Base-by-base conservation (phyloP, 2,329 filamentous ascomycete genomes). In the Alternaria sp. region DNA sequence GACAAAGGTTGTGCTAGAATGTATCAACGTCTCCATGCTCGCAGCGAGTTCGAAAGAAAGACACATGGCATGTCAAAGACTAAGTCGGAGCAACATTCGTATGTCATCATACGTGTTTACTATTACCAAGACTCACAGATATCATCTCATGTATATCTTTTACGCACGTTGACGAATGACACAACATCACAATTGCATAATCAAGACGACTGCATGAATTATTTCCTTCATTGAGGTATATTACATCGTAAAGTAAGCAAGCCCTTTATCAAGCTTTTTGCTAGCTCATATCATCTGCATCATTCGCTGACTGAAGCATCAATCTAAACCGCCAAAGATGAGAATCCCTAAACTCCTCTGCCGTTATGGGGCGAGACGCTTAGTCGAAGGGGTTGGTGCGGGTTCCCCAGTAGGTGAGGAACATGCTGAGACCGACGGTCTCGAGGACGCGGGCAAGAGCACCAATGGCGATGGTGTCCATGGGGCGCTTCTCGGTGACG, bases 391-490 rank as follows among this genome's bases (percentile, higher is more conserved):
- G 93, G 86, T 94, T 95, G 84, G 93, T 96, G 79, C 92, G 91
- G 77, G 95, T 97, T 77, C 95, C 95, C 95, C 95, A 98, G 92
- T 93, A 98, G 79, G 93, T 97, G 75, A 98, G 87, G 88, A 98
- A 93, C 77, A 97, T 81, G 68, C 92, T 94, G 63, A 98, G 88
- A 69, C 95, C 96, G 64, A 98, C 88, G 4, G 96, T 97, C 88
- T 98, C 96, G 73, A 97, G 88, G 73, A 96, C 84, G 83, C 96
- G 94, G 78, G 92, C 91, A 55, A 96, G 84, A 67, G 92, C 88
- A 78, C 92, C 92, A 71, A 97, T 91, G 72, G 93, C 93, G 72
- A 98, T 89, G 67, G 92, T 95, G 83, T 98, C 95, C 63, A 96
- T 83, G 56, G 95, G 92, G 64, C 94, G 91, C 88, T 95, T 97